Conservation (phyloP, 768 basidiomycete genomes). For the Pleurotus sapidus region DNA sequence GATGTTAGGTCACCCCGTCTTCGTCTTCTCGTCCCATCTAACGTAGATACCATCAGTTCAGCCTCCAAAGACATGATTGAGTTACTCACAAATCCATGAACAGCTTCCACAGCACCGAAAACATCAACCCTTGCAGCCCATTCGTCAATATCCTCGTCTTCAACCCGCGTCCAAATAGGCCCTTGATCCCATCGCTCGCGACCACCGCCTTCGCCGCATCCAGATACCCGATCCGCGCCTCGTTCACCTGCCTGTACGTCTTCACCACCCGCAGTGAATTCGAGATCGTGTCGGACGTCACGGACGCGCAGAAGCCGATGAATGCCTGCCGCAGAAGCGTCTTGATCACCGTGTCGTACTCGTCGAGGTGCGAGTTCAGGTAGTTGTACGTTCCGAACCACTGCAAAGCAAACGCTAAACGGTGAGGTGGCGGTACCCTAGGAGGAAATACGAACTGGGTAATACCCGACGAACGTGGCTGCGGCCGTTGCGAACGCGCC, state of each 20-base stretch:
- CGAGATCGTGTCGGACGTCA: constrained; percentile 81
- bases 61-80: background rate
- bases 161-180: constrained; percentile 85
- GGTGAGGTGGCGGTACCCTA: background rate
- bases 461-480: constrained; percentile 92
- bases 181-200: constrained; percentile 68
- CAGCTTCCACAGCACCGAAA: constrained; percentile 86
- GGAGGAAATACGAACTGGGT: constrained; percentile 52
- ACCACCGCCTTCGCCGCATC: constrained; percentile 79
- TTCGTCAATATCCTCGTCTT: constrained; percentile 89
- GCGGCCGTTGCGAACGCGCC: constrained; percentile 90
- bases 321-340: constrained; percentile 79
- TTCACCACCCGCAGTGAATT: constrained; percentile 93
- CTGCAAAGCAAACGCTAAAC: constrained; percentile 24
- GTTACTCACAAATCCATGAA: constrained; percentile 82
- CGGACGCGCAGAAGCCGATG: constrained; percentile 87
- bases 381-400: constrained; percentile 90
- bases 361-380: constrained; percentile 62
- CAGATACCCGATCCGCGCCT: constrained; percentile 73
- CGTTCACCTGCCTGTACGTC: constrained; percentile 92
- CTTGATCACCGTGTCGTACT: constrained; percentile 45
- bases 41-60: background rate
- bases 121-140: constrained; percentile 89
- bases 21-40: constrained; percentile 10
- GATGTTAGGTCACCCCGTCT: background rate